These are phyloP conservation scores for Macroventuria anomochaeta DNA, from an alignment of 2,329 filamentous ascomycete species.

Conservation along the genomic window DNA sequence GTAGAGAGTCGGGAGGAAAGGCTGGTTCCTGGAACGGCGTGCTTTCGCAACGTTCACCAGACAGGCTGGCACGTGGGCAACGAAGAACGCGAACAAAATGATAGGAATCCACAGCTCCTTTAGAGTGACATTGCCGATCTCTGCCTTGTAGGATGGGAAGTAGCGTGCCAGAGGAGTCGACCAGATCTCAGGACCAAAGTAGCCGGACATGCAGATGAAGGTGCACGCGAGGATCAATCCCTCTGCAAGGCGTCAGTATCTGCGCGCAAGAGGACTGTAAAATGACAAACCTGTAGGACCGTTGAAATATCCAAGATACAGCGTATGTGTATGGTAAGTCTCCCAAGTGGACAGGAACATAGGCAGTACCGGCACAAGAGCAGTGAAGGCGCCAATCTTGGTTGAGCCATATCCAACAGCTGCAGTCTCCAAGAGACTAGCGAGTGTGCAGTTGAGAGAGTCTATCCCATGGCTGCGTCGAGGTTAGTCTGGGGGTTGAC, in stretches of 20 bases:
- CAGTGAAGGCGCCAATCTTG: slow-evolving; percentile 86
- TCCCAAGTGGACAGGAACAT: slow-evolving; percentile 99
- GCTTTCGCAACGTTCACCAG: slow-evolving; percentile 84
- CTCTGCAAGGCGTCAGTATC: slow-evolving; percentile 58
- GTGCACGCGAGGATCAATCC: slow-evolving; percentile 86
- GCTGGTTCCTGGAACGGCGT: slow-evolving; percentile 72
- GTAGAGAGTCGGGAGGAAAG: slow-evolving; percentile 81
- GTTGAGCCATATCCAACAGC: slow-evolving; percentile 91
- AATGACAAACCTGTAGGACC: slow-evolving; percentile 71
- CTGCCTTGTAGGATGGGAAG: slow-evolving; percentile 46
- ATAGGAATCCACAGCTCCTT: slow-evolving; percentile 84
- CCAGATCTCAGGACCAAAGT: slow-evolving; percentile 89
- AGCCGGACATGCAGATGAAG: slow-evolving; percentile 86
- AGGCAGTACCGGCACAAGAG: slow-evolving; percentile 85
- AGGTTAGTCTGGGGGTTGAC: slow-evolving; percentile 32
- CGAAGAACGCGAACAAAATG: slow-evolving; percentile 54
- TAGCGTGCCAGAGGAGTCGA: slow-evolving; percentile 71
- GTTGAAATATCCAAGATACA: slow-evolving; percentile 96
- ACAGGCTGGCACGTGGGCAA: slow-evolving; percentile 83
- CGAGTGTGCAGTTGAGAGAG: slow-evolving; percentile 94
- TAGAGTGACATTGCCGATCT: slow-evolving; percentile 77
- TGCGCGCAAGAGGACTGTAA: neutral
- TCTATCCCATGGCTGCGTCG: slow-evolving; percentile 83
- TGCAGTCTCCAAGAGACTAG: slow-evolving; percentile 86
- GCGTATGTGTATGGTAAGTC: slow-evolving; percentile 96